phyloP scores from a whole-genome alignment of 176 grass and related monocot species.

The Hordeum vulgare region DNA sequence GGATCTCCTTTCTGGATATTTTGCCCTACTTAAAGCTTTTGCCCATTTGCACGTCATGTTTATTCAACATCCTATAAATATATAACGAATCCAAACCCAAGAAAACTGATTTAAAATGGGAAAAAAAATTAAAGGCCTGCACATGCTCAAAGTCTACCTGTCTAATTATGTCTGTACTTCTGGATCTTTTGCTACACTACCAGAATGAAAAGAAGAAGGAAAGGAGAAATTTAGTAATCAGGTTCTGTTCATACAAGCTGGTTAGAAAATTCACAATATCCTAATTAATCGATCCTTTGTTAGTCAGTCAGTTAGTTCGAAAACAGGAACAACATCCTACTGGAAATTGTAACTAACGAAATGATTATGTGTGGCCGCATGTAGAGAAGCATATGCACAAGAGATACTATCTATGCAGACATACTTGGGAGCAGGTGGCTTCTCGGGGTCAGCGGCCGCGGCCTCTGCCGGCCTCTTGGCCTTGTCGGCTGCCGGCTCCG shows the following conservation, averaged over 20 bases:
- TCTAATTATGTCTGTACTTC: not conserved
- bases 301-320: not conserved
- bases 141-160: slow-evolving; percentile 20
- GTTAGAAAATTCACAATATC: not conserved
- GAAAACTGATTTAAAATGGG: not conserved
- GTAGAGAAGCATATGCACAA: not conserved
- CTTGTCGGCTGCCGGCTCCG: slow-evolving; percentile 38
- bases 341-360: not conserved
- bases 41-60: slow-evolving; percentile 16
- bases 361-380: not conserved
- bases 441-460: slow-evolving; percentile 50
- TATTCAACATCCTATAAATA: slow-evolving; percentile 3
- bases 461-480: slow-evolving; percentile 40
- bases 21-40: slow-evolving; percentile 20
- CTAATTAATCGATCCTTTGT: no score
- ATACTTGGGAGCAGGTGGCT: slow-evolving; percentile 81
- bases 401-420: not conserved
- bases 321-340: not conserved
- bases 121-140: not conserved
- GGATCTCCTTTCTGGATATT: slow-evolving; percentile 41
- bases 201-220: not conserved
- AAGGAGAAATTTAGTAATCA: not conserved
- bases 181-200: not conserved
- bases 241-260: not conserved
- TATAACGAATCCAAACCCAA: slow-evolving; percentile 3